Evolutionary conservation across 345 rosid genomes (phyloP), one percentile per base, ranked within the genome.

Genomic region (Excoecaria agallocha): DNA sequence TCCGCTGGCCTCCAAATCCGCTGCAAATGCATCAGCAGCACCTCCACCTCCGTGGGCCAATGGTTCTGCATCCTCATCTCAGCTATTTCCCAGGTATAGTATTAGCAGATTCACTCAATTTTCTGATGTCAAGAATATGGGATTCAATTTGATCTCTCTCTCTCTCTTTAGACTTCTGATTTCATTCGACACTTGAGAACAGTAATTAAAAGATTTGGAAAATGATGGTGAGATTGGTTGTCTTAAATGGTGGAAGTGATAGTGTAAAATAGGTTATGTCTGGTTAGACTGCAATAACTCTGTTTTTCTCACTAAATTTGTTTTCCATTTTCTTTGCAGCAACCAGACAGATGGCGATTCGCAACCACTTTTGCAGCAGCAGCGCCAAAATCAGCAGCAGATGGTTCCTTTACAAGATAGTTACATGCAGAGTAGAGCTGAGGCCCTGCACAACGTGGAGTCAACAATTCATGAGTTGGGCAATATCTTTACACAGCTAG

Each of bases 381-480:
- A 43, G 48, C 48, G 48, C 19, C 89, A 85, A 43, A 86, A 84
- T 59, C 92, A 90, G 43, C 93, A 87, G 77, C 94, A 89, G 77
- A 63, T 87, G 83, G 93, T 86, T 76, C 91, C 94, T 1, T 72
- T 86, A 63, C 97, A 89, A 85, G 94, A 91, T 78, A 86, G 86
- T 43, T 89, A 91, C 83, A 89, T 91, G 97, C 94, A 89, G 81
- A 87, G 94, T 76, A 84, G 94, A 16, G 94, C 94, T 64, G 91
- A 89, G 84, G 94, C 94, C 48, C 84, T 91, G 70, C 94, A 86
- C 66, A 89, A 87, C 48, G 93, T 91, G 12, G 94, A 91, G 85
- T 89, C 97, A 75, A 91, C 97, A 45, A 89, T 91, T 82, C 97
- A 91, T 58, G 97, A 91, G 78, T 82, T 89, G 63, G 20, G 93